A percentile compares a stretch with the other conserved stretches of the same genome.
Conservation (phyloP, 345 rosid genomes). For the Rhodamnia argentea region DNA sequence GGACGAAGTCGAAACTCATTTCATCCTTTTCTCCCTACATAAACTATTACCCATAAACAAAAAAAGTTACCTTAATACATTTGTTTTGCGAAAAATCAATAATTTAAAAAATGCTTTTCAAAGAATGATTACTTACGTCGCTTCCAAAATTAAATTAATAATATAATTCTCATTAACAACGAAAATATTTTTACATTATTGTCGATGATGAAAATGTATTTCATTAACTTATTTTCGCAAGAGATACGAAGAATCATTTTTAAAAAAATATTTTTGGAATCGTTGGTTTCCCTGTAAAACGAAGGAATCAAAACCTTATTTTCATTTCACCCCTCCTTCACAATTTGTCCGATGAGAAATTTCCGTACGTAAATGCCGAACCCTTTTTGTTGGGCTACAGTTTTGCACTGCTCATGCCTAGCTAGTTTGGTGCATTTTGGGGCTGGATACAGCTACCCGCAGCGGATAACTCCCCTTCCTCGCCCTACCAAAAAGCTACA, state of each 20-base stretch:
- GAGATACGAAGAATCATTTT: neutral
- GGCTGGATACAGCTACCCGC: neutral
- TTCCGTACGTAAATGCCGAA: neutral
- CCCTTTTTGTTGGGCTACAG: neutral
- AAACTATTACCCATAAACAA: neutral
- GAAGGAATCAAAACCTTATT: fast-evolving
- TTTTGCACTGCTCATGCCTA: neutral
- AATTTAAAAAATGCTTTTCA: neutral
- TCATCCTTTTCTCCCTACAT: neutral
- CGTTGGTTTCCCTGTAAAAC: neutral
- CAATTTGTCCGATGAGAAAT: neutral
- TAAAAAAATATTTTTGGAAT: neutral
- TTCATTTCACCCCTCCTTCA: fast-evolving
- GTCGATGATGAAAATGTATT: neutral
- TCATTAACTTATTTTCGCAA: neutral
- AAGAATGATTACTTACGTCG: neutral
- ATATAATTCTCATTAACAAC: neutral
- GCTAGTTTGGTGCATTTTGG: neutral
- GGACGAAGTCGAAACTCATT: neutral
- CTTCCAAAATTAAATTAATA: neutral
- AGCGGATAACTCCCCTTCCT: neutral
- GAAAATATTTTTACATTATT: neutral
- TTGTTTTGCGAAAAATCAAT: neutral
- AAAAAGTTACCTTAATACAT: neutral
- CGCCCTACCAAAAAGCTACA: neutral